Percentiles rank a stretch among this genome's conserved stretches.
Conservation (phyloP, 192 early-diverging fungal genomes). For the Podila epigama region DNA sequence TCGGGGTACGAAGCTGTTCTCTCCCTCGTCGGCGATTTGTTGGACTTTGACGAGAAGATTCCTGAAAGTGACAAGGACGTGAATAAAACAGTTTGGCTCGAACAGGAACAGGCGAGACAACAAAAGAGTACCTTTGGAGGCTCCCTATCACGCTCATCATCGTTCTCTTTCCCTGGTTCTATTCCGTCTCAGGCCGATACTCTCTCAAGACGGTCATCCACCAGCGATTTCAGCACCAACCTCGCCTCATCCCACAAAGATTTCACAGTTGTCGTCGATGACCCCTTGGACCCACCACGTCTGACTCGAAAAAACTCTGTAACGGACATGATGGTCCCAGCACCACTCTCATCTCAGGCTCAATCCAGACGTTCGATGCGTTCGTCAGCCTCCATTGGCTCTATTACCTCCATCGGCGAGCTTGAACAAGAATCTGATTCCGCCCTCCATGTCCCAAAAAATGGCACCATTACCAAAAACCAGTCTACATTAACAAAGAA, state of each 20-base stretch:
- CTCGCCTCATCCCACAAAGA: slow-evolving; percentile 3
- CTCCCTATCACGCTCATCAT: slow-evolving; percentile 21
- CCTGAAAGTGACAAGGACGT: slow-evolving; percentile 40
- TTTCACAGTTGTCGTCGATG: slow-evolving; percentile 20
- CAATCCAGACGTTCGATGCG: slow-evolving; percentile 5
- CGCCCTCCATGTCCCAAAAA: neutral
- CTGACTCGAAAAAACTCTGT: slow-evolving; percentile 30
- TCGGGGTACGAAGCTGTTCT: slow-evolving; percentile 41
- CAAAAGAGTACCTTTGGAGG: neutral
- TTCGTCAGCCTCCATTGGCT: neutral
- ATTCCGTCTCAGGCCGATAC: neutral
- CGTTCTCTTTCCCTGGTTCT: slow-evolving; percentile 1
- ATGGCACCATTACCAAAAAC: neutral
- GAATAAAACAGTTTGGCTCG: slow-evolving; percentile 35
- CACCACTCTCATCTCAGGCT: neutral
- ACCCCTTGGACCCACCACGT: slow-evolving; percentile 23
- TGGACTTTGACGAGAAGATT: slow-evolving; percentile 44
- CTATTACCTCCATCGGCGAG: slow-evolving; percentile 18
- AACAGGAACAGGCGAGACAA: slow-evolving; percentile 13
- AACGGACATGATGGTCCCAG: slow-evolving; percentile 40
- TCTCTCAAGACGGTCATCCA: slow-evolving; percentile 12
- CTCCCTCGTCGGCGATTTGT: slow-evolving; percentile 27
- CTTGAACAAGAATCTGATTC: neutral
- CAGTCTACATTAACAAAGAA: neutral
- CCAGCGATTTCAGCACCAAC: slow-evolving; percentile 23